These are phyloP conservation scores for Fusarium phyllophilum DNA, from an alignment of 2,329 filamentous ascomycete species.

Conservation along the genomic window DNA sequence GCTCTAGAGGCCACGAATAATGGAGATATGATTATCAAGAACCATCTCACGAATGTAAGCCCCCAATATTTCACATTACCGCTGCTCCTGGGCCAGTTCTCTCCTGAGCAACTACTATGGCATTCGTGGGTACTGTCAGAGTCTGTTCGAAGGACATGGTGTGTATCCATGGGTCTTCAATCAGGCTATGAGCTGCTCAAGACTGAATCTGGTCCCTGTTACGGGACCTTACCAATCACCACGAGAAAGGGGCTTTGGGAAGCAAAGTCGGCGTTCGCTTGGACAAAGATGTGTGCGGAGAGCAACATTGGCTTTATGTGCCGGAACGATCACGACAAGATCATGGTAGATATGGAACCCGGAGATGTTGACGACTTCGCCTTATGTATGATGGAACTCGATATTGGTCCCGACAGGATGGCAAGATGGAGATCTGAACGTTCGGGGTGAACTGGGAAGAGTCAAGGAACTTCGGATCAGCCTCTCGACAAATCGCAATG, in stretches of 20 bases:
- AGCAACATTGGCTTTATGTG: constrained; percentile 25
- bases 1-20: neutral
- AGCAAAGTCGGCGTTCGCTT: constrained; percentile 32
- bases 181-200: constrained; percentile 29
- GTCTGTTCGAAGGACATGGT: constrained; percentile 45
- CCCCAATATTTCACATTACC: neutral
- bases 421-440: constrained; percentile 7
- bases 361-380: constrained; percentile 19
- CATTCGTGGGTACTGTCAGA: constrained; percentile 47
- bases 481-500: fast-evolving
- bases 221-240: constrained; percentile 35
- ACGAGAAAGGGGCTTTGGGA: constrained; percentile 45
- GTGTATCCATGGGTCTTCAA: constrained; percentile 33
- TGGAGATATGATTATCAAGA: constrained; percentile 17
- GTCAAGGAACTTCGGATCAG: fast-evolving
- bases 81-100: neutral
- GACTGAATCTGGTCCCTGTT: constrained; percentile 18
- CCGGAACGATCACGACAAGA: constrained; percentile 15
- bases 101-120: constrained; percentile 36
- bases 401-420: constrained; percentile 22
- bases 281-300: constrained; percentile 34
- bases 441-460: neutral
- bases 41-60: neutral
- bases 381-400: constrained; percentile 21
- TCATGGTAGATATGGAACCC: neutral